These are phyloP conservation scores for Aspergillus vadensis DNA, from an alignment of 2,329 filamentous ascomycete species.

Conservation along the genomic window DNA sequence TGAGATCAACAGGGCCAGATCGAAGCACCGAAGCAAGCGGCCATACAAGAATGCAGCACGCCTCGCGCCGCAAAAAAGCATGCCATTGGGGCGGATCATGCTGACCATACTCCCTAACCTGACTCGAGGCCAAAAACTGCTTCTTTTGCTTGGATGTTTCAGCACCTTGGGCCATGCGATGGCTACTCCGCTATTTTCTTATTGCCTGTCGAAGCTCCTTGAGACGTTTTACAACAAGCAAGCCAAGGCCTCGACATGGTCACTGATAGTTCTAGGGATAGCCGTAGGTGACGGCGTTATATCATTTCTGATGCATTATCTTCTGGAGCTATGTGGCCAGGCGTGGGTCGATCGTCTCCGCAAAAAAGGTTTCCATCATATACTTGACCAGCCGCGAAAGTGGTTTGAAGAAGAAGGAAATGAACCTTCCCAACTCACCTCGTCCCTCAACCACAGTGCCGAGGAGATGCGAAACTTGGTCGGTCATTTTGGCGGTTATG, in stretches of 20 bases:
- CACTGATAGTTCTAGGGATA: conserved; percentile 68
- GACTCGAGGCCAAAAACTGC: conserved; percentile 50
- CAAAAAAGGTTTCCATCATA: conserved; percentile 64
- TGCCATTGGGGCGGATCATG: conserved; percentile 57
- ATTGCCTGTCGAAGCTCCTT: conserved; percentile 71
- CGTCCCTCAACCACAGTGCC: conserved; percentile 75
- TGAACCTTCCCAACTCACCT: conserved; percentile 63
- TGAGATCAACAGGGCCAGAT: neutral
- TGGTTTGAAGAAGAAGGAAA: conserved; percentile 78
- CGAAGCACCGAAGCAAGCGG: neutral
- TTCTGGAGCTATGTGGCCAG: conserved; percentile 72
- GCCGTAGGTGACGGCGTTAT: conserved; percentile 67
- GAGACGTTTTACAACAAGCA: conserved; percentile 64
- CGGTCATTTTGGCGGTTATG: conserved; percentile 72
- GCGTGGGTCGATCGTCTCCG: conserved; percentile 76
- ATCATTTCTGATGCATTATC: conserved; percentile 67
- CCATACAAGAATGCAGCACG: neutral
- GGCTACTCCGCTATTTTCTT: conserved; percentile 74
- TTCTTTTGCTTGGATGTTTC: conserved; percentile 63
- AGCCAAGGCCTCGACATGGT: conserved; percentile 63
- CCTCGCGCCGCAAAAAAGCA: neutral
- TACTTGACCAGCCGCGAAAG: conserved; percentile 72
- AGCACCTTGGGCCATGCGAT: conserved; percentile 66
- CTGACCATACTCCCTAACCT: conserved; percentile 71
- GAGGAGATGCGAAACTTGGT: conserved; percentile 87